Conservation (phyloP, 2,329 filamentous ascomycete species). For the Ascochyta viciae-villosae region DNA sequence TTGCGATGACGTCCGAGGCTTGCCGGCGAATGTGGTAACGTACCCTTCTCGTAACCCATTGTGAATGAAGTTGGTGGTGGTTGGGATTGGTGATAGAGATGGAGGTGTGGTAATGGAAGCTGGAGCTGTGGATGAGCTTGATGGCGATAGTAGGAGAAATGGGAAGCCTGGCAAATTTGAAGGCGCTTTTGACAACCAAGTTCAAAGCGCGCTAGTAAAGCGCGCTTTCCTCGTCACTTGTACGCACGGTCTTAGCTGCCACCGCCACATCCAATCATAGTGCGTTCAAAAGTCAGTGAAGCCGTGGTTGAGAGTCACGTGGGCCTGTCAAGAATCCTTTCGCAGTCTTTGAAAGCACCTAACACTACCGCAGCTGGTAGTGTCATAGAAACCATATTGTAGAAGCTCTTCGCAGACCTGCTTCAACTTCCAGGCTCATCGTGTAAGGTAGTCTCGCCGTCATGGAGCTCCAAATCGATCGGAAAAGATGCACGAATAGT, state of each 20-base stretch:
- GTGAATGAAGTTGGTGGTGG: constrained; percentile 34
- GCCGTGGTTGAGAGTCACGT: background rate
- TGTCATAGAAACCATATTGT: too few relatives aligned
- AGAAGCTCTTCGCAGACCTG: too few relatives aligned
- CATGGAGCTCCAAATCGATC: too few relatives aligned
- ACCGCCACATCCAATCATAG: constrained; percentile 9
- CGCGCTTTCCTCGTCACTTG: constrained; percentile 5
- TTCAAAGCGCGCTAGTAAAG: constrained; percentile 25
- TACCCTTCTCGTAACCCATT: constrained; percentile 53
- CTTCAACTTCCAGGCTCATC: too few relatives aligned
- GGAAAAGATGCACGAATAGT: too few relatives aligned
- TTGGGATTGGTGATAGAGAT: constrained; percentile 24
- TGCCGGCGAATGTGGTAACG: constrained; percentile 27
- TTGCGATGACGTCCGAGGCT: constrained; percentile 41
- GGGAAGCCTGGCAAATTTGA: constrained; percentile 20
- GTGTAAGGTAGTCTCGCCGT: too few relatives aligned
- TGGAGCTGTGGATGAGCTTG: constrained; percentile 20
- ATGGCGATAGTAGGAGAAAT: constrained; percentile 18
- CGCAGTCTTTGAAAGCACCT: too few relatives aligned
- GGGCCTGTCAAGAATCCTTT: too few relatives aligned
- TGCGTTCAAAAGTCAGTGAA: background rate
- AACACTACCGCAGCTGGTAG: too few relatives aligned
- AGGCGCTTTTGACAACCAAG: constrained; percentile 26
- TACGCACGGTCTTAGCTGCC: constrained; percentile 1
- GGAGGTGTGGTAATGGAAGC: constrained; percentile 22